Percentiles rank a stretch among this genome's conserved stretches.
Evolutionary conservation across 169 alveolate genomes (phyloP).

Genomic region (Cryptosporidium muris): DNA sequence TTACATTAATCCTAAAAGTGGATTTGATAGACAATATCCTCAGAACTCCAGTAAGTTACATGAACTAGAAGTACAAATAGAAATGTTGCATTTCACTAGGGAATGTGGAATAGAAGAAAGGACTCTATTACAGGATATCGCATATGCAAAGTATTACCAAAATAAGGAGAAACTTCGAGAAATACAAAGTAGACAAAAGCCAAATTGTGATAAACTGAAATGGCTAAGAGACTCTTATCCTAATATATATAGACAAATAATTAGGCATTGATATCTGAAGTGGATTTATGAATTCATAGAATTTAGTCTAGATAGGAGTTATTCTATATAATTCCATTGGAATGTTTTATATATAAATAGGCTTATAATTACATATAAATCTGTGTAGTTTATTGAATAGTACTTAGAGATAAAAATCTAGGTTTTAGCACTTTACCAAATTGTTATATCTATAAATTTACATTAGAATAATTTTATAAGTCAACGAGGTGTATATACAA

Average conservation of each 20-base stretch:
- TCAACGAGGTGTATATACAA: too few species aligned
- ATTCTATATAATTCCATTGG: too few species aligned
- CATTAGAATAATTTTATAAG: too few species aligned
- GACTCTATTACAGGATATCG: constrained; percentile 52
- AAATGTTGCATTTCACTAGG: constrained; percentile 58
- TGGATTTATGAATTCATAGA: background rate
- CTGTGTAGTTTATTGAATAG: too few species aligned
- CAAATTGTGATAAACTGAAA: constrained; percentile 58
- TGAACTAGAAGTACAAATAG: constrained; percentile 55
- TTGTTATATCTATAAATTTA: too few species aligned
- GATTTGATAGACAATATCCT: constrained; percentile 38
- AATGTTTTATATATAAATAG: too few species aligned
- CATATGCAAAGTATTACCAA: constrained; percentile 64
- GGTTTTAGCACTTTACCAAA: too few species aligned
- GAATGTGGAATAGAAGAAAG: constrained; percentile 66
- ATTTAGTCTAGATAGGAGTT: too few species aligned
- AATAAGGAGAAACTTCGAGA: constrained; percentile 28
- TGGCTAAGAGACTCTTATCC: constrained; percentile 68
- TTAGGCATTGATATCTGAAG: constrained; percentile 14
- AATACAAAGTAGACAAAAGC: constrained; percentile 47
- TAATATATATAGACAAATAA: constrained; percentile 42
- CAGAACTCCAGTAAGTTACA: constrained; percentile 43
- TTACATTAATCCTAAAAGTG: constrained; percentile 18
- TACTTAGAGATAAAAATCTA: too few species aligned
- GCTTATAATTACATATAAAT: too few species aligned